Base-by-base conservation (phyloP, 306 rosid species). In the Mimosa pudica region DNA sequence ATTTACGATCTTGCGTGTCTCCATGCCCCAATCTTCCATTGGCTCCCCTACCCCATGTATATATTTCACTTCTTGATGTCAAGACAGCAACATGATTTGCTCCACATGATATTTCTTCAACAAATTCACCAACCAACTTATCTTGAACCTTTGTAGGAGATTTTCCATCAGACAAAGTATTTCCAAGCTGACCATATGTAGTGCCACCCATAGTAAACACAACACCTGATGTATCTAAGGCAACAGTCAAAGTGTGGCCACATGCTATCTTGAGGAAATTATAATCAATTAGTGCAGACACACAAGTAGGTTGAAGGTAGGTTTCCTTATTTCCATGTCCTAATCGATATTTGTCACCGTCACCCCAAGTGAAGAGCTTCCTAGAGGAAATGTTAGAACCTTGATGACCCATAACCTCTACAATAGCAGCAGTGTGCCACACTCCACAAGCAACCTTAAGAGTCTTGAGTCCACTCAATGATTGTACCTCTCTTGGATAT, bases 351-450 rank as follows among this genome's bases (percentile, higher is more conserved):
- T 89, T 90, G 79, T 89, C 91, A 45, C 95, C 95, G 73, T 90
- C 95, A 11, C 95, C 95, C 95, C 95, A 90, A 20, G 95, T 87
- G 79, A 90, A 90, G 74, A 90, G 83, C 85, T 89, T 90, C 62
- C 81, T 80, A 4, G 95, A 90, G 49, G 89, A 82, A 80, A 79
- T 72, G 77, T 78, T 90, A 47, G 77, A 52, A 76, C 91, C 86
- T 60, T 84, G 35, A 57, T 85, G 92, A 54, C 88, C 77, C 84
- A 85, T 84, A 75, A 90, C 92, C 80, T 90, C 95, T 47, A 90
- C 88, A 71, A 90, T 89, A 6, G 95, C 95, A 32, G 90, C 95
- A 80, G 95, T 90, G 74, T 90, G 95, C 92, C 95, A 90, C 38
- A 90, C 89, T 74, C 95, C 95, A 70, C 95, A 90, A 57, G 95